A percentile compares a stretch with the other conserved stretches of the same genome.
phyloP scores from a whole-genome alignment of 257 asterid genomes.

The Pogostemon cablin region DNA sequence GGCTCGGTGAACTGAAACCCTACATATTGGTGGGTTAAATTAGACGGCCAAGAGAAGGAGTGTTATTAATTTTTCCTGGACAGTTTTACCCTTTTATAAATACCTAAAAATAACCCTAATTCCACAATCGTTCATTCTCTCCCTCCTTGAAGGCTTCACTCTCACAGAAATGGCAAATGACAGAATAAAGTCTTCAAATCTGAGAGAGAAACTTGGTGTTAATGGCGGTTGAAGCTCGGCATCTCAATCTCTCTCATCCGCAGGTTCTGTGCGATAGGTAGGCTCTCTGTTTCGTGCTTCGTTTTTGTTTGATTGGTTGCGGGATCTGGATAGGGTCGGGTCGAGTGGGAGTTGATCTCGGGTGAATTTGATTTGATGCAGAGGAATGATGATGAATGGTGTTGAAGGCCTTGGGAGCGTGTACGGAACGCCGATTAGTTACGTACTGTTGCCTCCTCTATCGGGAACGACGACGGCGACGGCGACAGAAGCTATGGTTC shows the following conservation, averaged over 20 bases:
- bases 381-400: conserved; percentile 45
- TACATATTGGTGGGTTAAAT: too few species aligned
- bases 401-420: conserved; percentile 43
- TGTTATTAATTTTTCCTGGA: too few species aligned
- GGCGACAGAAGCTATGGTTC: conserved; percentile 43
- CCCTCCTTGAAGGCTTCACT: too few species aligned
- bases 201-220: background rate
- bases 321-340: background rate
- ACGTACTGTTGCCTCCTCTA: conserved; percentile 44
- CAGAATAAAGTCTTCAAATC: background rate
- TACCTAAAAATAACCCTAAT: too few species aligned
- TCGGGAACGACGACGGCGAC: conserved; percentile 37
- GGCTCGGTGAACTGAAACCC: too few species aligned
- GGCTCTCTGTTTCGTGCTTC: background rate
- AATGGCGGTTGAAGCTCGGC: conserved; percentile 81
- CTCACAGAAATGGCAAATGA: too few species aligned
- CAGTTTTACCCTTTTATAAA: too few species aligned
- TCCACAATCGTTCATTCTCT: too few species aligned
- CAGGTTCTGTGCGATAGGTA: conserved; percentile 58
- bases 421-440: conserved; percentile 38
- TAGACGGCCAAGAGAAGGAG: too few species aligned
- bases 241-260: conserved; percentile 53
- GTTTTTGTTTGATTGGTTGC: background rate
- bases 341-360: background rate
- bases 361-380: conserved; percentile 36